phyloP scores from a whole-genome alignment of 306 rosid species.

The Inga oerstediana region DNA sequence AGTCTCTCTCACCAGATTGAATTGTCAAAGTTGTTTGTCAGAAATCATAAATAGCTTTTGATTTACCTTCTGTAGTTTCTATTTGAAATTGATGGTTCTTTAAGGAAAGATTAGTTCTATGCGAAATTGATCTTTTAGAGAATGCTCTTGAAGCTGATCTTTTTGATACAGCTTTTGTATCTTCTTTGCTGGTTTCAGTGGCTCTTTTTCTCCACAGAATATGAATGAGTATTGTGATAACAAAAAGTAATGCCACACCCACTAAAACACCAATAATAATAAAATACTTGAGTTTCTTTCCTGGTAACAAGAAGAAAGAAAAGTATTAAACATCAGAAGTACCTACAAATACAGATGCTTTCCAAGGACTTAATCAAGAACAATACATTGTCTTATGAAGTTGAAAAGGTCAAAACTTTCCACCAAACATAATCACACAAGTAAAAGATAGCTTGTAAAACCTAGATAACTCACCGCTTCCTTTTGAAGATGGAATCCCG shows the following conservation, averaged over 20 bases:
- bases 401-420: slow-evolving; percentile 4
- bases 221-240: slow-evolving; percentile 32
- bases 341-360: background rate
- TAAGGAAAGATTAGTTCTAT: slow-evolving; percentile 30
- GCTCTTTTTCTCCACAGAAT: slow-evolving; percentile 42
- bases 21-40: background rate
- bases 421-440: background rate
- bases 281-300: slow-evolving; percentile 31
- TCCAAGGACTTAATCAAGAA: background rate
- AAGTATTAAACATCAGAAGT: slow-evolving; percentile 5
- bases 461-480: slow-evolving; percentile 32
- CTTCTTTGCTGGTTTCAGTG: slow-evolving; percentile 24
- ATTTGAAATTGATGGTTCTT: slow-evolving; percentile 30
- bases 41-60: slow-evolving; percentile 4
- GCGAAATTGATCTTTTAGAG: slow-evolving; percentile 36
- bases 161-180: slow-evolving; percentile 38
- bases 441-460: background rate
- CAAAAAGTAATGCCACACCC: slow-evolving; percentile 43
- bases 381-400: slow-evolving; percentile 1
- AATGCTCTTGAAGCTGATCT: slow-evolving; percentile 30
- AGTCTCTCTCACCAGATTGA: background rate
- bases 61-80: slow-evolving; percentile 52
- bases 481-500: slow-evolving; percentile 34
- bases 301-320: slow-evolving; percentile 37
- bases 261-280: slow-evolving; percentile 39